phyloP scores from a whole-genome alignment of 2,329 filamentous ascomycete species.

The Colletotrichum australisinense region DNA sequence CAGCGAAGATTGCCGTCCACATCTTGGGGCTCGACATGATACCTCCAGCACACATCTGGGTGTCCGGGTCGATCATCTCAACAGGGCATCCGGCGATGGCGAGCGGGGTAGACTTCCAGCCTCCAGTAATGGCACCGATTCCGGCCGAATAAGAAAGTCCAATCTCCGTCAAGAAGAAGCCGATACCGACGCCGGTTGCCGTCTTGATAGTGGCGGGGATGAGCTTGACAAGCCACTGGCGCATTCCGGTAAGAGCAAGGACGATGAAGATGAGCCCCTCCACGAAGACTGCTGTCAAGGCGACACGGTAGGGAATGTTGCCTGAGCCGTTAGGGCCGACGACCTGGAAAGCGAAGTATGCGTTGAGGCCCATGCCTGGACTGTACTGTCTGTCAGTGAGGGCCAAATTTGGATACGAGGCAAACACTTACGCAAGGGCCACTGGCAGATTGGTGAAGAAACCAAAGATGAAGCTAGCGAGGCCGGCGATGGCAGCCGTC shows the following conservation, averaged over 20 bases:
- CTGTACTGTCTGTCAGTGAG: slow-evolving; percentile 49
- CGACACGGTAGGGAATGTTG: slow-evolving; percentile 67
- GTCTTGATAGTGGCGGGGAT: slow-evolving; percentile 75
- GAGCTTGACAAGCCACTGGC: slow-evolving; percentile 77
- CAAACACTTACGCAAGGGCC: slow-evolving; percentile 72
- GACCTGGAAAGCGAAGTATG: slow-evolving; percentile 76
- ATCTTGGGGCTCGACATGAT: slow-evolving; percentile 86
- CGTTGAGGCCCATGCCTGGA: slow-evolving; percentile 75
- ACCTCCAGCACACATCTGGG: slow-evolving; percentile 64
- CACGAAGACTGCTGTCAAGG: slow-evolving; percentile 73
- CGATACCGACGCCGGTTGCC: slow-evolving; percentile 74
- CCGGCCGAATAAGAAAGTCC: slow-evolving; percentile 82
- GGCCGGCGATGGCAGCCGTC: slow-evolving; percentile 82
- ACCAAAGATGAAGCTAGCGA: slow-evolving; percentile 82
- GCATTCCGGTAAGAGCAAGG: slow-evolving; percentile 74
- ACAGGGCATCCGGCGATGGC: slow-evolving; percentile 79
- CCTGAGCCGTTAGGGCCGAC: slow-evolving; percentile 70
- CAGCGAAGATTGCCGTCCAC: slow-evolving; percentile 88
- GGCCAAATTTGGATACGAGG: background rate
- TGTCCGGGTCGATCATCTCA: slow-evolving; percentile 59
- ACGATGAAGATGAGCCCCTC: slow-evolving; percentile 74
- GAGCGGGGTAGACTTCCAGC: slow-evolving; percentile 72
- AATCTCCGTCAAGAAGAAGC: slow-evolving; percentile 72
- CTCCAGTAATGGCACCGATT: slow-evolving; percentile 84
- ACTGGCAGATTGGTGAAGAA: slow-evolving; percentile 85